Base-by-base conservation (phyloP, 441 rosid genomes). In the Kokia cookei region DNA sequence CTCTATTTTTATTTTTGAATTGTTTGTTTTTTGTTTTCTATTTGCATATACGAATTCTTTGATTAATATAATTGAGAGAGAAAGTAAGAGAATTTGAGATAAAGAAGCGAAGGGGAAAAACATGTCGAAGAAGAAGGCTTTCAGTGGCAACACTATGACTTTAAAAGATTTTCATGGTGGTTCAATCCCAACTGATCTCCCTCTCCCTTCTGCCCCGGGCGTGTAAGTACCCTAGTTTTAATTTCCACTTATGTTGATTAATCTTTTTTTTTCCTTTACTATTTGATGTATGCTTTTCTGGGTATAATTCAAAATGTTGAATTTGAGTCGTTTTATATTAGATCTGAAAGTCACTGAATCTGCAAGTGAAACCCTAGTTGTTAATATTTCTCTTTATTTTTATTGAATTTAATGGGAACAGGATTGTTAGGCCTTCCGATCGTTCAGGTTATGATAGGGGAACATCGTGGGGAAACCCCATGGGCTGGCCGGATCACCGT, bases 131-230 rank as follows among this genome's bases (percentile, higher is more conserved):
- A 88, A 88, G 85, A 93, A 89, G 76, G 88, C 91, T 72, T 80
- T 74, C 75, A 73, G 78, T 73, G 92, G 91, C 66, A 88, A 82
- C 79, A 92, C 97, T 43, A 91, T 93, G 94, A 91, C 93, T 71
- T 94, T 93, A 43, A 91, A 91, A 84, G 98, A 89, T 69, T 93
- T 93, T 83, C 98, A 91, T 80, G 94, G 98, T 78, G 96, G 96
- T 73, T 91, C 98, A 35, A 93, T 93, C 66, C 94, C 94, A 27
- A 74, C 93, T 75, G 93, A 93, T 85, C 88, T 91, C 76, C 84
- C 87, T 80, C 93, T 93, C 32, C 98, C 98, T 78, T 93, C 98
- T 45, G 96, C 96, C 76, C 98, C 94, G 72, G 94, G 96, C 83
- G 87, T 88, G 98, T 91, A 86, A 87, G 91, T 69, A 80, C 51